Base-by-base conservation (phyloP, 2,329 filamentous ascomycete genomes). In the Pseudogymnoascus sp. region DNA sequence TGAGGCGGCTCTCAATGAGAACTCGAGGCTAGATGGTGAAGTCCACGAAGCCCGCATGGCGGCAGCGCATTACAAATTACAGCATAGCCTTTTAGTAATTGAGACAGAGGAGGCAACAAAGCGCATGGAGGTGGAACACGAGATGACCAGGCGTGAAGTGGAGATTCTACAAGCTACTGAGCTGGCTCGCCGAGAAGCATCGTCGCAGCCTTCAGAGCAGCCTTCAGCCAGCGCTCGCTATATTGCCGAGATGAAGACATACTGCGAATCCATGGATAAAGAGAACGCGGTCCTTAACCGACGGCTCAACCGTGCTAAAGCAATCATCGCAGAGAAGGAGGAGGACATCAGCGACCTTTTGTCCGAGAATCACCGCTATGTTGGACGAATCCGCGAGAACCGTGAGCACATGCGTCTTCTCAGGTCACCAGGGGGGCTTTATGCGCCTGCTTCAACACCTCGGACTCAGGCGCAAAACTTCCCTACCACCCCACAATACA, bases 91-190 rank as follows among this genome's bases (percentile, higher is more conserved):
- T 70, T 81, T 96, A 28, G 86, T 84, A 59, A 86, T 97, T 65
- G 90, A 96, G 70, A 91, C 89, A 60, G 86, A 88, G 57, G 91
- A 96, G 67, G 88, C 91, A 30, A 84, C 90, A 8, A 92, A 95
- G 74, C 86, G 91, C 25, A 91, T 93, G 66, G 88, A 87, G 35
- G 92, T 97, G 4, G 93, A 97, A 74, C 89, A 96, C 68, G 89
- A 94, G 65, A 92, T 97, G 83, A 88, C 88, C n/a, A 84, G 90
- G 64, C 83, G 89, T 20, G 91, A 97, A 74, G 88, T 96, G 18
- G 89, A 96, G 64, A 89, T 92, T 11, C 77, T 97, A 28, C 88
- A 91, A 63, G 80, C 82, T 64, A 85, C 86, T 12, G 89, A 94
- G 70, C 83, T 88, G 70, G 82, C 84, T 59, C 82, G 82, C 59